These are phyloP conservation scores for Hypoxylon rubiginosum DNA, from an alignment of 2,329 filamentous ascomycete species.

Conservation along the genomic window DNA sequence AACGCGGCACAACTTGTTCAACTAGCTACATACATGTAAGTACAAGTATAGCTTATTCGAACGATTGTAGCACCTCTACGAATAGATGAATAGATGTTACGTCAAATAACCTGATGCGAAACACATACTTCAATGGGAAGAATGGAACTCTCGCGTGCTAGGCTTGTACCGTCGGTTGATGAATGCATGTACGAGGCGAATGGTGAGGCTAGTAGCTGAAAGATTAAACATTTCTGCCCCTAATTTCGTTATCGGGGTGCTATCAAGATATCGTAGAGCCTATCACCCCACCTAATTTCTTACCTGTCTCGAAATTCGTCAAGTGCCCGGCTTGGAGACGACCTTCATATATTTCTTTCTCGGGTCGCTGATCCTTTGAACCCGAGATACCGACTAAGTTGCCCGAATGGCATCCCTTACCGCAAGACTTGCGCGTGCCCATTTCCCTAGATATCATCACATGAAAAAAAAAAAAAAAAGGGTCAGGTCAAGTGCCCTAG, in stretches of 20 bases:
- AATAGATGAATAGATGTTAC: too few species aligned
- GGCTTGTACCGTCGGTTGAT: neutral
- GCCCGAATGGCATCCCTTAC: neutral
- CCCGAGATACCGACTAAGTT: neutral
- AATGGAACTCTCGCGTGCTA: neutral
- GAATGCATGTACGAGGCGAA: neutral
- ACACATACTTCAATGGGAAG: neutral
- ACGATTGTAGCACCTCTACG: too few species aligned
- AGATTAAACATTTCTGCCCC: neutral
- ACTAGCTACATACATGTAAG: too few species aligned
- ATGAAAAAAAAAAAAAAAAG: too few species aligned
- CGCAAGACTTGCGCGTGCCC: neutral
- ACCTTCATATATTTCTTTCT: too few species aligned
- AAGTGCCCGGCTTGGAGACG: too few species aligned
- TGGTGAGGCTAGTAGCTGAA: neutral
- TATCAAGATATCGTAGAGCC: neutral
- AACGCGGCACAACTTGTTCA: too few species aligned
- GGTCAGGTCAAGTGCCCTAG: neutral
- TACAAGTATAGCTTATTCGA: too few species aligned
- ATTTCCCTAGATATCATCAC: conserved; percentile 3
- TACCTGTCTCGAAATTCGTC: too few species aligned
- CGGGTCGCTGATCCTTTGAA: neutral
- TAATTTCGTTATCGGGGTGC: neutral
- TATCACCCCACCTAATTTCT: neutral
- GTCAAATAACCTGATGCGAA: neutral